Evolutionary conservation across 148 eudicot species (phyloP).

Genomic region (Fallopia convolvulus): DNA sequence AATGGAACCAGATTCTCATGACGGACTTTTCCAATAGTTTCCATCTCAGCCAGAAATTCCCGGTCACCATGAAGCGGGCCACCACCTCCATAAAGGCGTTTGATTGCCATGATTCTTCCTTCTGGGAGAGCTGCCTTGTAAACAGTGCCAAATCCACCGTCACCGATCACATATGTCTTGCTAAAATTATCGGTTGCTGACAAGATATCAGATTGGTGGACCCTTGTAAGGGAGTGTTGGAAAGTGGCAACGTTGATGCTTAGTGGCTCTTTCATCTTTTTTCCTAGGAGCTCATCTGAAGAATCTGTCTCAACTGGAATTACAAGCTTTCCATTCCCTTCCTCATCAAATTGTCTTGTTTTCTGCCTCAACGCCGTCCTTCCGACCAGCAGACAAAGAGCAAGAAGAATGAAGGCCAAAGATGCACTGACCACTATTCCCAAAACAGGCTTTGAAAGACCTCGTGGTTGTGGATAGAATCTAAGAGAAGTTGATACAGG

Average conservation of each 20-base stretch:
- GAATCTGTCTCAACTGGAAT: slow-evolving; percentile 29
- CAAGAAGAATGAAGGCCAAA: slow-evolving; percentile 29
- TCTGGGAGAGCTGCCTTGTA: slow-evolving; percentile 62
- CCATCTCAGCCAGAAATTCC: slow-evolving; percentile 87
- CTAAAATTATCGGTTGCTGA: slow-evolving; percentile 88
- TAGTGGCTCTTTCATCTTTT: slow-evolving; percentile 68
- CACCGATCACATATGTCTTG: slow-evolving; percentile 77
- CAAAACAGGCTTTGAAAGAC: slow-evolving; percentile 37
- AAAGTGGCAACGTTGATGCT: slow-evolving; percentile 92
- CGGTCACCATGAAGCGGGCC: slow-evolving; percentile 65
- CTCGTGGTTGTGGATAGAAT: slow-evolving; percentile 18
- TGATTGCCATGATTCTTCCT: slow-evolving; percentile 68
- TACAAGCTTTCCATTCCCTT: slow-evolving; percentile 32
- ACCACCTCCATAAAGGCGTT: slow-evolving; percentile 51
- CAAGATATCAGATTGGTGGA: slow-evolving; percentile 57
- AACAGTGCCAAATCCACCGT: slow-evolving; percentile 90
- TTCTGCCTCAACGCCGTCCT: slow-evolving; percentile 33
- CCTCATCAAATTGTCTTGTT: slow-evolving; percentile 18
- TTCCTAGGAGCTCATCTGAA: slow-evolving; percentile 40
- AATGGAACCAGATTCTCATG: slow-evolving; percentile 75
- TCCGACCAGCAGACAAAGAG: slow-evolving; percentile 31
- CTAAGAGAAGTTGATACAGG: slow-evolving; percentile 16
- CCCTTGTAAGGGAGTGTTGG: slow-evolving; percentile 58
- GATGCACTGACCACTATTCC: slow-evolving; percentile 37
- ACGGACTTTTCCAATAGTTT: slow-evolving; percentile 85